Evolutionary conservation across 73 alveolate genomes (phyloP).

Genomic region (Stentor coeruleus): DNA sequence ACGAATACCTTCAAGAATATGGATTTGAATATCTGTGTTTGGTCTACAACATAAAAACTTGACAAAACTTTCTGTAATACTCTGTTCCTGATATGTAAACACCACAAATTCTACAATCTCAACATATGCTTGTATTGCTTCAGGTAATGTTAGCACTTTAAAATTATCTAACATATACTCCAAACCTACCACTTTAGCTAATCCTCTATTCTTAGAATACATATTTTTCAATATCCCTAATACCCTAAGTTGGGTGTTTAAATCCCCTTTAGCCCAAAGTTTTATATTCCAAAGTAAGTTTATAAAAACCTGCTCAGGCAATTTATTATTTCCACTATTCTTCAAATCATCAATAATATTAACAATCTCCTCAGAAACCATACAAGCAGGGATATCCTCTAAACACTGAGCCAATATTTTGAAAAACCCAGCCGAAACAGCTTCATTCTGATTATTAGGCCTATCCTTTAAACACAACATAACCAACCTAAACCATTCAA

Average conservation of each 20-base stretch:
- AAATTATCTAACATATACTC: background rate
- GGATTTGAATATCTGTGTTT: background rate
- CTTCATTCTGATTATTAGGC: background rate
- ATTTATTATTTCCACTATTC: background rate
- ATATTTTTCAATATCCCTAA: background rate
- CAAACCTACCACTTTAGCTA: background rate
- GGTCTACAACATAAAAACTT: background rate
- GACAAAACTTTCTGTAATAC: background rate
- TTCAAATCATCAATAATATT: background rate
- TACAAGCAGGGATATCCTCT: background rate
- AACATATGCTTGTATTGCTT: background rate
- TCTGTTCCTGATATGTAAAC: background rate
- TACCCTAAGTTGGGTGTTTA: background rate
- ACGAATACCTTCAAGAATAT: no score
- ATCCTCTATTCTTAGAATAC: background rate
- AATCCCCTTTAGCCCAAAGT: background rate
- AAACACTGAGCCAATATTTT: background rate
- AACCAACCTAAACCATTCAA: conserved; percentile 6
- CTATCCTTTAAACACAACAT: background rate
- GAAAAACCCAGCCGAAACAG: background rate
- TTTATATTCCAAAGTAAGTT: background rate
- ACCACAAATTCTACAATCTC: background rate
- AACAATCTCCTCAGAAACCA: background rate
- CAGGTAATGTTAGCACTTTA: background rate
- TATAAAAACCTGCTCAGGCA: background rate